These are phyloP conservation scores for Chaetomium cochliodes DNA, from an alignment of 495 filamentous ascomycete genomes.

Conservation along the genomic window DNA sequence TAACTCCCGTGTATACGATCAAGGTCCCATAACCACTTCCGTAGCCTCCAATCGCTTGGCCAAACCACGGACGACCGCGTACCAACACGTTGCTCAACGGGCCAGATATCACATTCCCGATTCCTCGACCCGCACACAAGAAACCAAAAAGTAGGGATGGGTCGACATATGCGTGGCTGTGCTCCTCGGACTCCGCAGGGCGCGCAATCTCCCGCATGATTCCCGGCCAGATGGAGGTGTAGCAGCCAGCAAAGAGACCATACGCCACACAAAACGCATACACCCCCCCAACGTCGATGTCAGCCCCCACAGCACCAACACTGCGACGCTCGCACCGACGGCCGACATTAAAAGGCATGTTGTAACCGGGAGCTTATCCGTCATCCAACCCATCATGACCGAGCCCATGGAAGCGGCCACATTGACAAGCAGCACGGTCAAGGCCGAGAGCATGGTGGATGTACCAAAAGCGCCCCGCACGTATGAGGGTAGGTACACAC, in stretches of 20 bases:
- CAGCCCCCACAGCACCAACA: slow-evolving; percentile 8
- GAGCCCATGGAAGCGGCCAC: slow-evolving; percentile 8
- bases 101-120: not conserved
- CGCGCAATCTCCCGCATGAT: slow-evolving; percentile 13
- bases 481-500: slow-evolving; percentile 9
- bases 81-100: slow-evolving; percentile 8
- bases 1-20: slow-evolving; percentile 12
- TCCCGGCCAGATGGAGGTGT: slow-evolving; percentile 13
- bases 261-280: slow-evolving; percentile 3
- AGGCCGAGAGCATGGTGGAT: slow-evolving; percentile 9
- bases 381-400: slow-evolving; percentile 5
- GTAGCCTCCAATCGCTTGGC: slow-evolving; percentile 3
- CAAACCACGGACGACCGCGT: slow-evolving; percentile 6
- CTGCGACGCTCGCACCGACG: slow-evolving; percentile 8
- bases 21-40: slow-evolving; percentile 13
- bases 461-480: not conserved
- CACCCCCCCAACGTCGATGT: slow-evolving; percentile 6
- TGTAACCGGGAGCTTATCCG: slow-evolving; percentile 7
- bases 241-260: slow-evolving; percentile 9
- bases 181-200: not conserved
- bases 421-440: slow-evolving; percentile 9
- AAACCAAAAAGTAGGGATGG: slow-evolving; percentile 12
- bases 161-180: not conserved
- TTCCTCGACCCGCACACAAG: slow-evolving; percentile 5
- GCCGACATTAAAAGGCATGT: slow-evolving; percentile 6